Evolutionary conservation across 371 early-diverging fungal genomes (phyloP), one percentile per base, ranked within the genome.

Genomic region (Saksenaea oblongispora): DNA sequence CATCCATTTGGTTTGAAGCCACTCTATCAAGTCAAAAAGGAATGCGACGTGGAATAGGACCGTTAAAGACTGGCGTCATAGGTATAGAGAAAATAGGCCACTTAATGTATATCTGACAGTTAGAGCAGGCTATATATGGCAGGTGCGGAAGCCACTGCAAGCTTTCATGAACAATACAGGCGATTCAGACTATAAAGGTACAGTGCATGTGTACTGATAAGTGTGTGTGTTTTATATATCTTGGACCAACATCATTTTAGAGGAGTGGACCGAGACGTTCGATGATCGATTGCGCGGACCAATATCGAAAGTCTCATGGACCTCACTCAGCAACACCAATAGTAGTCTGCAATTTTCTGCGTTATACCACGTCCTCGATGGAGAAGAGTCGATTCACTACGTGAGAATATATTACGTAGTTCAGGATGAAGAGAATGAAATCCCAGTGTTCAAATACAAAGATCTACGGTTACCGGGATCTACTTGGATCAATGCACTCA

Each of bases 381-480:
- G 75, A 34, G 79, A 79, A 36, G 63, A 54, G 15, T 62, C 73
- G 1, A 66, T 57, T 13, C 73, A 78, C 60, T 72, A 67, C 60
- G 69, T 61, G 5, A 67, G 81, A 27, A 37, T 81, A 0, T 81
- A 76, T 58, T 78, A 72, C 55, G 51, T 67, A 13, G 28, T 44
- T 10, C 26, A 37, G 5, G 61, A 62, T 9, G 51, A 22, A 10
- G 51, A 47, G 7, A 47, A 22, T 54, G 22, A 10, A 10, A 22
- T 22, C 5, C 51, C 51, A n/a, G 51, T 59, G n/a, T 75, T 75
- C 54, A 59, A 72, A 42, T 77, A 73, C 58, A 80, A 75, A 55
- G 78, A 81, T 62, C 34, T 76, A 5, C n/a, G 59, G 24, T 58
- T 81, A 42, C 81, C 76, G 31, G 81, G 81, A 0, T 64, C 74